phyloP scores from a whole-genome alignment of 345 rosid genomes.

The Lepidium didymum region DNA sequence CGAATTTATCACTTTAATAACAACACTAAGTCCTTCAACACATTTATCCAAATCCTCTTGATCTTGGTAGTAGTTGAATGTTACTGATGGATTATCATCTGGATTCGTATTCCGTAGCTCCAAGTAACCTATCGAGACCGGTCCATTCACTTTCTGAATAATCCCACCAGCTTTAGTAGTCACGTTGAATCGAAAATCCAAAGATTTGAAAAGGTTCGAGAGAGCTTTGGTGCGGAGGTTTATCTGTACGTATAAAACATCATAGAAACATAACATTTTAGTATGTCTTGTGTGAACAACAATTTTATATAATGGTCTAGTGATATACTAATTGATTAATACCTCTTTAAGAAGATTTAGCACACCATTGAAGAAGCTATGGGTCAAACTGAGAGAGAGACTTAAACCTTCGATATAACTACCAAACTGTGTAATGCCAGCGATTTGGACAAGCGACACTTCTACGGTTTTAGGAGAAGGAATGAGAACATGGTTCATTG shows the following conservation, averaged over 20 bases:
- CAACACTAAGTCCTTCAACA: slow-evolving; percentile 44
- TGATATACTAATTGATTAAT: background rate
- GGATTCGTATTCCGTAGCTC: slow-evolving; percentile 34
- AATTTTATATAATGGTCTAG: background rate
- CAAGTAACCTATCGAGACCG: slow-evolving; percentile 45
- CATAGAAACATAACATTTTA: background rate
- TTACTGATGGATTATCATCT: slow-evolving; percentile 46
- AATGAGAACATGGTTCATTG: slow-evolving; percentile 48
- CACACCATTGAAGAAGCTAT: slow-evolving; percentile 21
- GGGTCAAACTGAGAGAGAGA: slow-evolving; percentile 36
- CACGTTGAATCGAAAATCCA: slow-evolving; percentile 22
- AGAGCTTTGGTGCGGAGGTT: background rate
- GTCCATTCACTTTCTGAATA: slow-evolving; percentile 38
- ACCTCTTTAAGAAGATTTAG: slow-evolving; percentile 35
- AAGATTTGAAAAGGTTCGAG: slow-evolving; percentile 17
- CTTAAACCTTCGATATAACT: slow-evolving; percentile 53
- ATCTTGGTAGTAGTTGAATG: slow-evolving; percentile 59
- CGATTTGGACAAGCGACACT: slow-evolving; percentile 47
- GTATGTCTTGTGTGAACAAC: background rate
- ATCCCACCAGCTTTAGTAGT: slow-evolving; percentile 36
- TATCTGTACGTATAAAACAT: background rate
- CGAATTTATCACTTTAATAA: slow-evolving; percentile 41
- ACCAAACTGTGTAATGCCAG: slow-evolving; percentile 46
- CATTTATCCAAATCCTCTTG: slow-evolving; percentile 51
- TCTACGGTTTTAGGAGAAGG: slow-evolving; percentile 56